Evolutionary conservation across 2,329 filamentous ascomycete species (phyloP).

Genomic region (Microsporum ferrugineum): DNA sequence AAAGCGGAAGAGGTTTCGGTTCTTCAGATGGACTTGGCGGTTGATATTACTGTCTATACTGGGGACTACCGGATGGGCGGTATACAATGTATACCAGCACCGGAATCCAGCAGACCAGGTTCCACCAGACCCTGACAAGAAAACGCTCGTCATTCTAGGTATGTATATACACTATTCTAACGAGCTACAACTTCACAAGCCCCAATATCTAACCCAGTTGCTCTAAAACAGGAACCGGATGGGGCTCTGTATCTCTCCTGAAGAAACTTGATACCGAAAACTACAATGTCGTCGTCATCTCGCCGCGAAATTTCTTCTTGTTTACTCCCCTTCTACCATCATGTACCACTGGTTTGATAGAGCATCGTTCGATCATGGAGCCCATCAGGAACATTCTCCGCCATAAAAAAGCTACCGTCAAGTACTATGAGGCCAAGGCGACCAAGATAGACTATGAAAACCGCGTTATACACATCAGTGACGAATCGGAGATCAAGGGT

Average conservation of each 20-base stretch:
- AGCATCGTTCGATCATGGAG: constrained; percentile 99
- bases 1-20: constrained; percentile 52
- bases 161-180: constrained; percentile 23
- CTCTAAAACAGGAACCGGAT: constrained; percentile 66
- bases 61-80: constrained; percentile 57
- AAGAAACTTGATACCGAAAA: constrained; percentile 99
- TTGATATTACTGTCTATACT: constrained; percentile 64
- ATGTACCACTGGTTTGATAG: constrained; percentile 92
- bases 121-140: constrained; percentile 75
- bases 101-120: constrained; percentile 71
- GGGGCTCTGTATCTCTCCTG: constrained; percentile 88
- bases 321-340: constrained; percentile 96
- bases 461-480: constrained; percentile 77
- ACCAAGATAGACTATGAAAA: constrained; percentile 89
- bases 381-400: constrained; percentile 91
- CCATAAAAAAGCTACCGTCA: constrained; percentile 85
- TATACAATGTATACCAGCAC: constrained; percentile 71
- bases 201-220: constrained; percentile 14
- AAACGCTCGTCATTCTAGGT: constrained; percentile 94
- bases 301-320: constrained; percentile 98
- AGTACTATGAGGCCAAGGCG: constrained; percentile 96
- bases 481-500: constrained; percentile 88
- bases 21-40: constrained; percentile 73
- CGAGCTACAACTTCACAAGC: background rate
- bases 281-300: constrained; percentile 98